phyloP scores from a whole-genome alignment of 768 basidiomycete genomes.

The Chlorophyllum brunneum region DNA sequence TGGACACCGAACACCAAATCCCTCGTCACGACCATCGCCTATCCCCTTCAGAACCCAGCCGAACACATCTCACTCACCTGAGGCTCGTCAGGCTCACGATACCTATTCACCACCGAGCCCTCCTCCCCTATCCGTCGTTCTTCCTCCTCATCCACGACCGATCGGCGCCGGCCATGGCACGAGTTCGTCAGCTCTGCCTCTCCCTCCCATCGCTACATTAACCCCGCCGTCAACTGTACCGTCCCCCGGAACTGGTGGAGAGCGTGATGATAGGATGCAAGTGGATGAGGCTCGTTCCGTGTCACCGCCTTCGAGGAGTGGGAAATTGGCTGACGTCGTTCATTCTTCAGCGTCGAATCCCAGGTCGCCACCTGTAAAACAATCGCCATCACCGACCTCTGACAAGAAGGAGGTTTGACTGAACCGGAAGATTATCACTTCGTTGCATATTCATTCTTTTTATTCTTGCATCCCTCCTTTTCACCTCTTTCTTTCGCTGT shows the following conservation, averaged over 20 bases:
- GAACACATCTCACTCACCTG: conserved; percentile 58
- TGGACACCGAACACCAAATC: conserved; percentile 51
- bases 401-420: conserved; percentile 36
- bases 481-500: conserved; percentile 8
- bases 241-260: conserved; percentile 41
- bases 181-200: conserved; percentile 40
- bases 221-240: conserved; percentile 57
- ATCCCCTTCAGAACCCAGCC: conserved; percentile 73
- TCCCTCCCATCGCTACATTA: conserved; percentile 70
- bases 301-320: conserved; percentile 44
- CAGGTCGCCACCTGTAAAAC: conserved; percentile 49
- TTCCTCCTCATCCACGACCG: conserved; percentile 75
- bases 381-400: conserved; percentile 51
- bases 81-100: conserved; percentile 49
- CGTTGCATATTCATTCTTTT: conserved; percentile 9
- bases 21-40: conserved; percentile 64
- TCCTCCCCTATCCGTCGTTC: conserved; percentile 50
- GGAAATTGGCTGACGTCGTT: conserved; percentile 51
- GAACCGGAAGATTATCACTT: not conserved
- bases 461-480: conserved; percentile 16
- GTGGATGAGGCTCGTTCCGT: conserved; percentile 47
- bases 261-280: conserved; percentile 52
- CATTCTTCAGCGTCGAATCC: conserved; percentile 32
- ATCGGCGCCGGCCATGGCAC: conserved; percentile 49
- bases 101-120: conserved; percentile 51